Percentiles rank a stretch among this genome's conserved stretches.
These are phyloP conservation scores for Penicillium rolfsii DNA, from an alignment of 2,329 filamentous ascomycete genomes.

Conservation along the genomic window DNA sequence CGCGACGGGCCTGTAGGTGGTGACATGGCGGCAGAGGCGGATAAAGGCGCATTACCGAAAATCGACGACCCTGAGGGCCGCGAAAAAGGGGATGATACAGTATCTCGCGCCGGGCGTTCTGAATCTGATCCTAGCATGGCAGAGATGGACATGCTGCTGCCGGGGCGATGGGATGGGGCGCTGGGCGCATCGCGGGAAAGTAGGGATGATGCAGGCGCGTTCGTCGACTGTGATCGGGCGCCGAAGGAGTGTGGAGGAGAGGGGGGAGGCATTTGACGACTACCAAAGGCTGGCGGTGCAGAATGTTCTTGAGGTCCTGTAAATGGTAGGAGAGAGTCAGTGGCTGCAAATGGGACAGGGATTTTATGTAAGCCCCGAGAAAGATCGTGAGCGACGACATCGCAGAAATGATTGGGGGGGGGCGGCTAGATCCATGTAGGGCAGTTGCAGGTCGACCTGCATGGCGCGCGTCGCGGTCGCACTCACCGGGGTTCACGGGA, in stretches of 20 bases:
- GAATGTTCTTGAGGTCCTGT: conserved; percentile 39
- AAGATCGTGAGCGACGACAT: conserved; percentile 9
- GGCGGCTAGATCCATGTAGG: conserved; percentile 11
- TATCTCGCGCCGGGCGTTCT: conserved; percentile 51
- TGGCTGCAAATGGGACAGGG: not conserved
- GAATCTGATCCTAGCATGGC: conserved; percentile 66
- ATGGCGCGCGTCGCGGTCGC: conserved; percentile 21
- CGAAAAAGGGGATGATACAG: conserved; percentile 49
- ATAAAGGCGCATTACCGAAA: conserved; percentile 39
- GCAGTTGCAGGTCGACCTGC: conserved; percentile 12
- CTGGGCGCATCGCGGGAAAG: conserved; percentile 60
- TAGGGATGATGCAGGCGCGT: conserved; percentile 44
- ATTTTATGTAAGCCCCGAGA: not conserved
- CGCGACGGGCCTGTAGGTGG: conserved; percentile 47
- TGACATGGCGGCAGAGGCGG: conserved; percentile 47
- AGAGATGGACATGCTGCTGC: conserved; percentile 74
- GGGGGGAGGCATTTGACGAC: conserved; percentile 55
- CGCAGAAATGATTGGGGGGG: conserved; percentile 11
- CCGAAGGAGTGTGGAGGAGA: conserved; percentile 54
- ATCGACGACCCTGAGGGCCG: conserved; percentile 47
- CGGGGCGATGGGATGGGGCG: conserved; percentile 57
- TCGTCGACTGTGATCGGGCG: conserved; percentile 46
- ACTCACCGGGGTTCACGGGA: conserved; percentile 45
- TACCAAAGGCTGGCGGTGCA: conserved; percentile 39
- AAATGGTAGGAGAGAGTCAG: conserved; percentile 9